Evolutionary conservation across 2,329 filamentous ascomycete genomes (phyloP).

Genomic region (Bipolaris gigantea): DNA sequence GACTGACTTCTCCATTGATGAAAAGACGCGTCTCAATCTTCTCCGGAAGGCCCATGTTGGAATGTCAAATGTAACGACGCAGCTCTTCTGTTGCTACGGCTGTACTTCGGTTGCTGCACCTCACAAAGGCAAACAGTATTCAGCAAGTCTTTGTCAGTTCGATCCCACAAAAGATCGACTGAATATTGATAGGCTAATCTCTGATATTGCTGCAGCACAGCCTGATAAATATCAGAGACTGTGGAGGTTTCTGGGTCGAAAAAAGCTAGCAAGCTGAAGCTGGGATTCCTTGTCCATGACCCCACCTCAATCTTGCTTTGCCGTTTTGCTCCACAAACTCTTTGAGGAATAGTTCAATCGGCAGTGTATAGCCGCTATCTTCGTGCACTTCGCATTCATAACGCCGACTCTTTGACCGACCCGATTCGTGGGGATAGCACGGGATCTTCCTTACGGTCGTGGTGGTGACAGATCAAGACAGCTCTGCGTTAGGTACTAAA

Average conservation of each 20-base stretch:
- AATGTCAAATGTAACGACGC: not conserved
- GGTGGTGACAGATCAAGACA: constrained; percentile 11
- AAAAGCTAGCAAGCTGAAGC: constrained; percentile 1
- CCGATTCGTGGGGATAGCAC: constrained; percentile 14
- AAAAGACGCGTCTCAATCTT: constrained; percentile 40
- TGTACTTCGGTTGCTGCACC: not conserved
- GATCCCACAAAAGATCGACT: not conserved
- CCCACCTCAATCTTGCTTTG: constrained; percentile 14
- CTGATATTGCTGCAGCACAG: not conserved
- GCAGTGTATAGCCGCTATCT: constrained; percentile 27
- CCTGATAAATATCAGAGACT: not conserved
- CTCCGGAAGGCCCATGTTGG: constrained; percentile 33
- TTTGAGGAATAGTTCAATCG: constrained; percentile 16
- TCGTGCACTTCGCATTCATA: constrained; percentile 11
- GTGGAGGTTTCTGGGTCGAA: not conserved
- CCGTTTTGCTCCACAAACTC: constrained; percentile 7
- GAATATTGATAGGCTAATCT: not conserved
- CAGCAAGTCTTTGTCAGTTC: not conserved
- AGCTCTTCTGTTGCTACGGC: not conserved
- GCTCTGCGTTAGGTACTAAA: constrained; percentile 4
- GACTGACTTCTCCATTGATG: constrained; percentile 40
- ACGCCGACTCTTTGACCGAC: constrained; percentile 19
- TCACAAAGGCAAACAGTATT: not conserved
- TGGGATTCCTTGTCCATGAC: constrained; percentile 5
- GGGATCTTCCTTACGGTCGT: constrained; percentile 13